Evolutionary conservation across 345 rosid species (phyloP).

Genomic region (Moricandia moricandioides): DNA sequence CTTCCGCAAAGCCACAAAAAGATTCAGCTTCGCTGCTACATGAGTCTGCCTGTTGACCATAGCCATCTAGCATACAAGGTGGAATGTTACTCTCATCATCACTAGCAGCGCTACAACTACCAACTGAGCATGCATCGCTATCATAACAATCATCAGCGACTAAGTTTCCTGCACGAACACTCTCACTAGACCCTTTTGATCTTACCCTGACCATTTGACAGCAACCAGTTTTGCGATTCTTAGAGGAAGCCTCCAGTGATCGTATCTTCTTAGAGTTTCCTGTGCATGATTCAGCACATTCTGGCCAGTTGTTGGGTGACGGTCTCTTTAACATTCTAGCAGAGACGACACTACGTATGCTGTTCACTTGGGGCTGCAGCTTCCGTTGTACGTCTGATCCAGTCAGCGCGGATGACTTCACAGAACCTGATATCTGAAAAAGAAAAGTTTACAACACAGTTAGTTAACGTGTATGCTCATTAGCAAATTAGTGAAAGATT

Average conservation of each 20-base stretch:
- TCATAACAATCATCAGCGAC: conserved; percentile 38
- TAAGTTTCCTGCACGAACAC: conserved; percentile 31
- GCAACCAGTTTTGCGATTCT: conserved; percentile 13
- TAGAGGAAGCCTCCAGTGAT: conserved; percentile 17
- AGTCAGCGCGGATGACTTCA: conserved; percentile 34
- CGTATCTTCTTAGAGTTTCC: conserved; percentile 42
- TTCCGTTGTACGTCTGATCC: conserved; percentile 34
- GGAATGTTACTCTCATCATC: conserved; percentile 31
- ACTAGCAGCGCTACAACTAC: conserved; percentile 62
- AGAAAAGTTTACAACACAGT: conserved; percentile 17
- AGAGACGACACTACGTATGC: conserved; percentile 31
- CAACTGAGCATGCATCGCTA: conserved; percentile 58
- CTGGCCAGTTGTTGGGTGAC: conserved; percentile 38
- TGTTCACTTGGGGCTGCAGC: conserved; percentile 28
- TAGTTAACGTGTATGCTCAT: conserved; percentile 18
- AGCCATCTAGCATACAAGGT: conserved; percentile 31
- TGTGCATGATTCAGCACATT: conserved; percentile 41
- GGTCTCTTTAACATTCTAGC: conserved; percentile 46
- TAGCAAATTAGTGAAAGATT: not conserved
- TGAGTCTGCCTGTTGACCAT: conserved; percentile 38
- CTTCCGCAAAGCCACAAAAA: conserved; percentile 15
- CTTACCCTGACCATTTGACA: conserved; percentile 47
- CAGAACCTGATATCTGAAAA: conserved; percentile 43
- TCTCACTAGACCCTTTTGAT: conserved; percentile 30
- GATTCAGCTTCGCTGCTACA: conserved; percentile 59